Conservation (phyloP, 1,284 basidiomycete species). For the Coniophora puteana region DNA sequence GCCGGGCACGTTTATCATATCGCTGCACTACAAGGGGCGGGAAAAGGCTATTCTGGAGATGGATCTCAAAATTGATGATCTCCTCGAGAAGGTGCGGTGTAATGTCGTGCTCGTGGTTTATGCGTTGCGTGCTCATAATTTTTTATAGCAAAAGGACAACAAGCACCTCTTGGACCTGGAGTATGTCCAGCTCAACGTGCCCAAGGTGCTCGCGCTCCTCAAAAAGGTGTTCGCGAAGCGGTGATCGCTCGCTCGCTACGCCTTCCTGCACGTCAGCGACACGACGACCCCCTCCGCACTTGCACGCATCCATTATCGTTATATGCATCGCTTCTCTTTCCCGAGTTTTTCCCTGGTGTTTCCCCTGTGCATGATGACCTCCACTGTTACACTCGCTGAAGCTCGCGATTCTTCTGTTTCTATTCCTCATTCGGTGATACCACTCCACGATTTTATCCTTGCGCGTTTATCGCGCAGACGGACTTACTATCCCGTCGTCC, state of each 20-base stretch:
- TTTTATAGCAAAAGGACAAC: constrained; percentile 91
- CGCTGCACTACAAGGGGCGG: constrained; percentile 97
- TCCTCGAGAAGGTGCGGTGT: constrained; percentile 90
- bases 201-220: constrained; percentile 87
- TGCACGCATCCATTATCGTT: too few species aligned
- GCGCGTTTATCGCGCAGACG: too few species aligned
- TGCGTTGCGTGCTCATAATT: constrained; percentile 12
- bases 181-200: constrained; percentile 96
- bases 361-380: too few species aligned
- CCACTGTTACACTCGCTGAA: too few species aligned
- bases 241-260: constrained; percentile 37
- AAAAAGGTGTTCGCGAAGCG: constrained; percentile 91
- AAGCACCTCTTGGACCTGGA: constrained; percentile 94
- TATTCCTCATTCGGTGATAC: too few species aligned
- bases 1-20: constrained; percentile 98
- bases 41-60: constrained; percentile 99
- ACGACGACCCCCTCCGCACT: too few species aligned
- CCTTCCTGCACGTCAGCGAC: constrained; percentile 21
- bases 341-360: neutral
- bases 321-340: too few species aligned
- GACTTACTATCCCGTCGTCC: too few species aligned
- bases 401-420: too few species aligned
- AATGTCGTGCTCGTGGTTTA: neutral
- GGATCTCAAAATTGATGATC: constrained; percentile 99
- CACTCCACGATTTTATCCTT: too few species aligned